A percentile compares a stretch with the other conserved stretches of the same genome.
Conservation (phyloP, 371 early-diverging fungal genomes). For the Coemansia sp. region DNA sequence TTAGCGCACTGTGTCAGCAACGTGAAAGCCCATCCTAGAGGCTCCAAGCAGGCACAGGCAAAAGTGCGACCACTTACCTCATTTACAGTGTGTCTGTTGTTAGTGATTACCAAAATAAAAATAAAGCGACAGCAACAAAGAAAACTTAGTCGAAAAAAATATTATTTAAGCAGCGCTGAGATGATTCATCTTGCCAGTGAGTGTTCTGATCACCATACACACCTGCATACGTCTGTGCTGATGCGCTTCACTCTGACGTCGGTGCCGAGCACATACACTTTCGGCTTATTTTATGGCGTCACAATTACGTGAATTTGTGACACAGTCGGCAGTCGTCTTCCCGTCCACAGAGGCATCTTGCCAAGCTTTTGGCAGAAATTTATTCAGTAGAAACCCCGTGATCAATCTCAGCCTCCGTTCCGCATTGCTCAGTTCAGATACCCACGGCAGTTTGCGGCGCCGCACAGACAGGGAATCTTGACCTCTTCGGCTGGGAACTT, state of each 20-base stretch:
- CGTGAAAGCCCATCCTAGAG: background rate
- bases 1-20: background rate
- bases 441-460: constrained; percentile 78
- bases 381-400: background rate
- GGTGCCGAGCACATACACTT: background rate
- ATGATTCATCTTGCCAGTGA: background rate
- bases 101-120: background rate
- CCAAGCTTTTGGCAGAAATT: background rate
- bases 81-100: background rate
- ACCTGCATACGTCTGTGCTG: background rate
- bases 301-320: background rate
- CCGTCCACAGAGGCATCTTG: too few species aligned
- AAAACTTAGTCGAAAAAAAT: background rate
- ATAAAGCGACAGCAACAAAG: constrained; percentile 1
- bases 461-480: constrained; percentile 94
- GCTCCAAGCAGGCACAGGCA: background rate
- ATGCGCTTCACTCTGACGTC: background rate
- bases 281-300: background rate
- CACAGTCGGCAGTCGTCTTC: background rate
- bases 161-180: background rate
- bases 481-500: constrained; percentile 91
- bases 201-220: constrained; percentile 1
- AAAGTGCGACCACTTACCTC: constrained; percentile 7
- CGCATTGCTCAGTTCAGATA: constrained; percentile 54
- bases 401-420: constrained; percentile 1